These are phyloP conservation scores for Ustilago tritici DNA, from an alignment of 1,284 basidiomycete species.

Conservation along the genomic window DNA sequence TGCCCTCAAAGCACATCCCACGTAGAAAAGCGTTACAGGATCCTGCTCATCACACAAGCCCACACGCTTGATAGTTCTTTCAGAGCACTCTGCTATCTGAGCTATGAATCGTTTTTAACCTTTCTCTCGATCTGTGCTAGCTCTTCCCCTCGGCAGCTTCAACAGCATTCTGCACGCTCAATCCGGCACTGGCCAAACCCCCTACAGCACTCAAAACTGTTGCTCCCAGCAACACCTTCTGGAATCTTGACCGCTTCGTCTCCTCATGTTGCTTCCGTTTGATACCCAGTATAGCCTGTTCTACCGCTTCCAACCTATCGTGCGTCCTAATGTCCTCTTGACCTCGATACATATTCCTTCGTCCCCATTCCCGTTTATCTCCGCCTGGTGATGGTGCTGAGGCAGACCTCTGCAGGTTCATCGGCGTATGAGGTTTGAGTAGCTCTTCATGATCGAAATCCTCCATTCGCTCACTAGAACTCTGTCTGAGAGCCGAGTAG, in stretches of 20 bases:
- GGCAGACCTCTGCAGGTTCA: not conserved
- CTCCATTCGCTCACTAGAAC: slow-evolving; percentile 3
- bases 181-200: slow-evolving; percentile 1
- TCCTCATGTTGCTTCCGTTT: slow-evolving; percentile 17
- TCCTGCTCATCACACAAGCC: too few species aligned
- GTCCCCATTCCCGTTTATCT: not conserved
- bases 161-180: slow-evolving; percentile 16
- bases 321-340: not conserved
- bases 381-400: not conserved
- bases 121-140: slow-evolving; percentile 10
- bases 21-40: too few species aligned
- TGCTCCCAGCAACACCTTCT: slow-evolving; percentile 10
- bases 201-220: slow-evolving; percentile 5
- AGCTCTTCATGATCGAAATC: slow-evolving; percentile 14
- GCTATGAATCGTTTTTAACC: not conserved
- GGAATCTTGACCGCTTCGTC: not conserved
- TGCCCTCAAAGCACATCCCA: too few species aligned
- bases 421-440: not conserved
- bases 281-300: slow-evolving; percentile 6
- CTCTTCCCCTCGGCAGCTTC: not conserved
- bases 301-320: slow-evolving; percentile 6
- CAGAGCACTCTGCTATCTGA: not conserved
- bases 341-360: not conserved
- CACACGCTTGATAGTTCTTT: not conserved
- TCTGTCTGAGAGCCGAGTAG: not conserved